Evolutionary conservation across 2,329 filamentous ascomycete species (phyloP).

Genomic region (Domatiomyces catenatus): DNA sequence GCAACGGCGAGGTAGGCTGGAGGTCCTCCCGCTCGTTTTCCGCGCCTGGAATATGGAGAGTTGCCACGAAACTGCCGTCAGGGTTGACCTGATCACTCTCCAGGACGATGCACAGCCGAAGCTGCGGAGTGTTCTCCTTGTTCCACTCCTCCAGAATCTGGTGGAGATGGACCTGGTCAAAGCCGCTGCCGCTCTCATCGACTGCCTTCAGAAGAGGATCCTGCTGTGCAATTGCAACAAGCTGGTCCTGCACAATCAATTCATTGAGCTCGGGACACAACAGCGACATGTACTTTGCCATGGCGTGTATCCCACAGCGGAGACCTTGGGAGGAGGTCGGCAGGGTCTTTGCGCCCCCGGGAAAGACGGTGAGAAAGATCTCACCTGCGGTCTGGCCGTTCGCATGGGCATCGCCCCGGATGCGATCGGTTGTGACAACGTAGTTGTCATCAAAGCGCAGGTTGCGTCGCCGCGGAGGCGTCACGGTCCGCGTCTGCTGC

Average conservation of each 20-base stretch:
- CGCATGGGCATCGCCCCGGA: neutral
- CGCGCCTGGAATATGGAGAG: neutral
- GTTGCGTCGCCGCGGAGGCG: neutral
- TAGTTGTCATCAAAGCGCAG: neutral
- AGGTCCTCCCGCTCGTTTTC: neutral
- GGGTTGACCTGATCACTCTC: neutral
- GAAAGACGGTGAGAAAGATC: neutral
- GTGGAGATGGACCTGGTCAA: neutral
- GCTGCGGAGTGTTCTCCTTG: neutral
- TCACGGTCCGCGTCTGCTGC: neutral
- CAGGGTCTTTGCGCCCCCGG: neutral
- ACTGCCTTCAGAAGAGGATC: neutral
- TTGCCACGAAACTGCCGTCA: neutral
- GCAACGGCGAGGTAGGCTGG: neutral
- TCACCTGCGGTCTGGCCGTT: neutral
- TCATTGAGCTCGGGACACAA: neutral
- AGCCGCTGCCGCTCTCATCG: neutral
- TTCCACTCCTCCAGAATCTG: neutral
- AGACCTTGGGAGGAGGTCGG: neutral
- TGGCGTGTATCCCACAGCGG: neutral
- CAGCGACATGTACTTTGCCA: neutral
- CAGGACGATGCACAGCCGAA: neutral
- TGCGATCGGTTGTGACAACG: neutral
- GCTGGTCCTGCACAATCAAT: neutral
- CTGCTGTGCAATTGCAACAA: neutral